Conservation (phyloP, 495 filamentous ascomycete species). For the Penicillium fimorum region DNA sequence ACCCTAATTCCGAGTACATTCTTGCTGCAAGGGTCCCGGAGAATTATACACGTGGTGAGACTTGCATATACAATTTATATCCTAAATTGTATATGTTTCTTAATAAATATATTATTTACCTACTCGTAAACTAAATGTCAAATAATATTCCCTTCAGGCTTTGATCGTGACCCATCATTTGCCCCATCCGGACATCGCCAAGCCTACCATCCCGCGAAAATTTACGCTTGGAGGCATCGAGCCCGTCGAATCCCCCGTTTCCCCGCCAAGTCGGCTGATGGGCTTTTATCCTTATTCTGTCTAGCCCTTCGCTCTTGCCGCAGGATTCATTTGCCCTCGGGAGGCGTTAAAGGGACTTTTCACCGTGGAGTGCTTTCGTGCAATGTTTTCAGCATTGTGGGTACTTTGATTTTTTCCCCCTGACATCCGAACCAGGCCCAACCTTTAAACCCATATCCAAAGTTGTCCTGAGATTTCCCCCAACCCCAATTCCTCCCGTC, state of each 20-base stretch:
- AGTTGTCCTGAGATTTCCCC: not conserved
- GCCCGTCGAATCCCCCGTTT: conserved; percentile 11
- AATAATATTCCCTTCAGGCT: not conserved
- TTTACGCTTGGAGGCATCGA: conserved; percentile 16
- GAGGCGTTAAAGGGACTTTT: conserved; percentile 5
- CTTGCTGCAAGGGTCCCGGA: conserved; percentile 1
- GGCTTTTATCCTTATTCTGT: conserved; percentile 10
- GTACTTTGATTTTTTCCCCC: conserved; percentile 20
- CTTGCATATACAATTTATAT: not conserved
- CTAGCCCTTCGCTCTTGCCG: conserved; percentile 8
- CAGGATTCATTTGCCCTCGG: conserved; percentile 4
- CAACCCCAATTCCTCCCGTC: conserved; percentile 1
- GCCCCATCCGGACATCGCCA: conserved; percentile 16
- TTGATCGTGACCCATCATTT: conserved; percentile 4
- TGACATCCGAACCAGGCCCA: conserved; percentile 7
- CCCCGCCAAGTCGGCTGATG: conserved; percentile 19
- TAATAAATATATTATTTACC: no score
- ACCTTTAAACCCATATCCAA: conserved; percentile 8
- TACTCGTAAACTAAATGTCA: no score
- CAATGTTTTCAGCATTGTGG: conserved; percentile 24
- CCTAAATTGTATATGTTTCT: no score
- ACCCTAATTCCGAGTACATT: not conserved
- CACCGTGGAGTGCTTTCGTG: conserved; percentile 17
- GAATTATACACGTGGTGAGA: conserved; percentile 1
- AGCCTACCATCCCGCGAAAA: conserved; percentile 23